A percentile compares a stretch with the other conserved stretches of the same genome.
phyloP scores from a whole-genome alignment of 331 rosid genomes.

The Quercus tomentella region DNA sequence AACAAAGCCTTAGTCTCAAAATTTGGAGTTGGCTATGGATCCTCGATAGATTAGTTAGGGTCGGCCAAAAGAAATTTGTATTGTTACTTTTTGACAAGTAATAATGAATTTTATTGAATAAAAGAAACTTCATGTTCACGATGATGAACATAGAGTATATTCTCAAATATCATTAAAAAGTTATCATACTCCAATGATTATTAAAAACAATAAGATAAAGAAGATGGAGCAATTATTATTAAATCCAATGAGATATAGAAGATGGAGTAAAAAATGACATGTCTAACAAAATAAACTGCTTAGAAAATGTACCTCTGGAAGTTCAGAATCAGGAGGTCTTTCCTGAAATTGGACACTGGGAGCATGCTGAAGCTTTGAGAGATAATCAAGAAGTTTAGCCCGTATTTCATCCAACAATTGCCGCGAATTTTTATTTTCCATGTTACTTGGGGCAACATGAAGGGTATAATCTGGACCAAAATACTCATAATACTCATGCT shows the following conservation, averaged over 20 bases:
- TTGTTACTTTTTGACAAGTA: not conserved
- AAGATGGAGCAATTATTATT: not conserved
- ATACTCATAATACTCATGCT: conserved; percentile 91
- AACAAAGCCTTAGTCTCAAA: no score
- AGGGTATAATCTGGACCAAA: conserved; percentile 97
- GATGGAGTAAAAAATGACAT: not conserved
- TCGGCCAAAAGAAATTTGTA: no score
- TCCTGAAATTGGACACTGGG: conserved; percentile 90
- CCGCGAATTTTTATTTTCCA: conserved; percentile 92
- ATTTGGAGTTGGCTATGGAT: no score
- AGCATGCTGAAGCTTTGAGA: conserved; percentile 87
- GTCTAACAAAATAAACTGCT: not conserved
- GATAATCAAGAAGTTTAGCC: conserved; percentile 76
- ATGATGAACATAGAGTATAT: not conserved
- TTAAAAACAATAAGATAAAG: not conserved
- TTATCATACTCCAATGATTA: not conserved
- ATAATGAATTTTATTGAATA: no score
- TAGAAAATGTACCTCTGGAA: conserved; percentile 66
- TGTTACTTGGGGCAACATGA: conserved; percentile 99
- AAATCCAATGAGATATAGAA: not conserved
- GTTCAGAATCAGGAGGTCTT: conserved; percentile 81
- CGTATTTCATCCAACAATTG: conserved; percentile 71
- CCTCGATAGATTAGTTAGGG: no score
- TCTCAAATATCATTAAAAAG: not conserved
- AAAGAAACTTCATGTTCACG: no score